Conservation (phyloP, 1,284 basidiomycete species). For the Vanrija humicola region DNA sequence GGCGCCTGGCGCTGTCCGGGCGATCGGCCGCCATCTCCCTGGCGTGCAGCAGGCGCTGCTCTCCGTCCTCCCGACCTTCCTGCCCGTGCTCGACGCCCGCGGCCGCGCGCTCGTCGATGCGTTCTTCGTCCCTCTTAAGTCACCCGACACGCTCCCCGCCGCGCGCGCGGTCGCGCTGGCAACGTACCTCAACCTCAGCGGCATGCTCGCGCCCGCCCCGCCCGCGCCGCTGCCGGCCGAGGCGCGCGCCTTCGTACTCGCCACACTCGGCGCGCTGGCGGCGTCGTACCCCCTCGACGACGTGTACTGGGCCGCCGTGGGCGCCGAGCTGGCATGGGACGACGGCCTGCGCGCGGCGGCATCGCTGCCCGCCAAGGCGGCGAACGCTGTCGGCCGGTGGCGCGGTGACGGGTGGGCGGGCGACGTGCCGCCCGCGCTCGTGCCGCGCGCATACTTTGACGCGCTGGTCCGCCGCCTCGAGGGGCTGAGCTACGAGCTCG, state of each 20-base stretch:
- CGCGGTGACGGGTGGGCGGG: slow-evolving; percentile 43
- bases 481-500: slow-evolving; percentile 49
- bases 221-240: slow-evolving; percentile 13
- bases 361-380: slow-evolving; percentile 34
- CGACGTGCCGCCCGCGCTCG: slow-evolving; percentile 21
- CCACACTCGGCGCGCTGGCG: slow-evolving; percentile 57
- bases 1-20: not conserved
- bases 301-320: slow-evolving; percentile 50
- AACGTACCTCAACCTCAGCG: slow-evolving; percentile 30
- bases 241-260: slow-evolving; percentile 28
- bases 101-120: slow-evolving; percentile 21
- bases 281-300: slow-evolving; percentile 63
- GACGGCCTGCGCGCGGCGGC: slow-evolving; percentile 28
- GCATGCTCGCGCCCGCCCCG: slow-evolving; percentile 17
- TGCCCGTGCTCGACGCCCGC: slow-evolving; percentile 55
- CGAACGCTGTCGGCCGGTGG: slow-evolving; percentile 44
- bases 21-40: slow-evolving; percentile 27
- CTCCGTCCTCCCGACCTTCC: slow-evolving; percentile 61
- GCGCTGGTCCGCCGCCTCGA: slow-evolving; percentile 48
- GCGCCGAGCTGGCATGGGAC: slow-evolving; percentile 36
- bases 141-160: not conserved
- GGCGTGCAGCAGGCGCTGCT: slow-evolving; percentile 31
- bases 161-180: slow-evolving; percentile 22
- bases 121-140: slow-evolving; percentile 26
- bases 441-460: slow-evolving; percentile 56